Conservation (phyloP, 2,329 filamentous ascomycete species). For the Parascedosporium putredinis region DNA sequence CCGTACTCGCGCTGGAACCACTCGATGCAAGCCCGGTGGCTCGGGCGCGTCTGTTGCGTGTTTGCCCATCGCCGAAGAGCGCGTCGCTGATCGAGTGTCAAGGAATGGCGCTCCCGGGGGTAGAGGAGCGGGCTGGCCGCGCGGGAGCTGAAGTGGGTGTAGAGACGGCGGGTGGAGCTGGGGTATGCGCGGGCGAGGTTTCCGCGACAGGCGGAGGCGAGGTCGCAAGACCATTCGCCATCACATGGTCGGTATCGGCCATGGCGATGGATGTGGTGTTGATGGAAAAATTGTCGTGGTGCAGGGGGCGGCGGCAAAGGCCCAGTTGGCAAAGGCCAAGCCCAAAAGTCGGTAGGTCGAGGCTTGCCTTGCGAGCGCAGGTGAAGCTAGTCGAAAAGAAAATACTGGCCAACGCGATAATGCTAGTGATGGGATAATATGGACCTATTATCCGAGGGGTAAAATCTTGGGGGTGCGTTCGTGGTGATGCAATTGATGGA, state of each 20-base stretch:
- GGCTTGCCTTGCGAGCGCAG: neutral
- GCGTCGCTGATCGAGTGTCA: constrained; percentile 52
- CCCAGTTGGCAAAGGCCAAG: constrained; percentile 6
- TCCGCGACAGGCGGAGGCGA: constrained; percentile 21
- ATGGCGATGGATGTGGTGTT: neutral
- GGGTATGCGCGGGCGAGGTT: constrained; percentile 14
- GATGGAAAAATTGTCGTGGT: neutral
- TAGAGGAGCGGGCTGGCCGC: constrained; percentile 2
- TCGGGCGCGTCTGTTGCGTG: constrained; percentile 43
- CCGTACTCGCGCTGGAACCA: constrained; percentile 50
- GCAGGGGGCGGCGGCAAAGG: neutral
- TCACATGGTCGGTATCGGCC: constrained; percentile 26
- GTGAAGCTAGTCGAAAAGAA: neutral
- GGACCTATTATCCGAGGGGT: constrained; percentile 16
- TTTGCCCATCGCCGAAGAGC: constrained; percentile 51
- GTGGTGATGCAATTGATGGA: constrained; percentile 12
- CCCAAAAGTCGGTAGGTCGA: constrained; percentile 2
- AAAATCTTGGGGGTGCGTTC: constrained; percentile 18
- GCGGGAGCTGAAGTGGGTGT: constrained; percentile 4
- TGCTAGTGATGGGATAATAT: neutral
- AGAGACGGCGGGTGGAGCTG: constrained; percentile 10
- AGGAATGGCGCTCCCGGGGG: constrained; percentile 43
- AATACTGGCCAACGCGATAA: constrained; percentile 5
- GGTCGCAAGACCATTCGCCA: constrained; percentile 16
- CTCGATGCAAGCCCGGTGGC: constrained; percentile 52